Conservation (phyloP, 148 eudicot species). For the Oxyria digyna region DNA sequence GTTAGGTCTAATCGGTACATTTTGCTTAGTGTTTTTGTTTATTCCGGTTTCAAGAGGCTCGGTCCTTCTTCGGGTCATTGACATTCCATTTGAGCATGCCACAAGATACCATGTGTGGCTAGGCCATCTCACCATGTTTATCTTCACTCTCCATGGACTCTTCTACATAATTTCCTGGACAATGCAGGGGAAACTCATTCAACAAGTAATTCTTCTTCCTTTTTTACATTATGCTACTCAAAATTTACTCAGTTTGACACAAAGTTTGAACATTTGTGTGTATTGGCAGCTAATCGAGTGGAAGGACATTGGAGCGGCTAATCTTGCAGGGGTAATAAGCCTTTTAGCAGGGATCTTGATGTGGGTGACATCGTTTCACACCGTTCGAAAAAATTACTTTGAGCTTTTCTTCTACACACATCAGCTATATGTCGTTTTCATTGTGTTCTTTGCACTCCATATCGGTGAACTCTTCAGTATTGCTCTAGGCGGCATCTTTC, state of each 20-base stretch:
- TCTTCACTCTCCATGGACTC: conserved; percentile 36
- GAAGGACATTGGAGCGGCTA: conserved; percentile 25
- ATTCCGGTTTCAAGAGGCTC: conserved; percentile 79
- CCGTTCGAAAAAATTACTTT: conserved; percentile 31
- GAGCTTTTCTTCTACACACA: conserved; percentile 50
- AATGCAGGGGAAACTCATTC: conserved; percentile 7
- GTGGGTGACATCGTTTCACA: conserved; percentile 38
- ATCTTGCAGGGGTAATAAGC: conserved; percentile 38
- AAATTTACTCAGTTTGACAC: background rate
- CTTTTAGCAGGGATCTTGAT: conserved; percentile 27
- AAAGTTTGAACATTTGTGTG: background rate
- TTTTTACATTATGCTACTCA: background rate
- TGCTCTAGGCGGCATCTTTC: conserved; percentile 54
- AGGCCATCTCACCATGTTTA: conserved; percentile 29
- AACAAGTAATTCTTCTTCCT: conserved; percentile 4
- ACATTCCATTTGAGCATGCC: conserved; percentile 81
- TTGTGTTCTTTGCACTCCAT: conserved; percentile 40
- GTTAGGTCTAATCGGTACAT: conserved; percentile 48
- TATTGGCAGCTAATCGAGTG: conserved; percentile 35
- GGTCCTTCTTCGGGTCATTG: conserved; percentile 53
- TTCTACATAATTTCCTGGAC: conserved; percentile 26
- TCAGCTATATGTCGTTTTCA: conserved; percentile 41
- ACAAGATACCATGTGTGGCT: conserved; percentile 59
- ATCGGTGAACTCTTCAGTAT: conserved; percentile 35
- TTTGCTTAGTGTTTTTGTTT: conserved; percentile 66